phyloP scores from a whole-genome alignment of 805 yeast genomes.

The Grigorovia jiainica region DNA sequence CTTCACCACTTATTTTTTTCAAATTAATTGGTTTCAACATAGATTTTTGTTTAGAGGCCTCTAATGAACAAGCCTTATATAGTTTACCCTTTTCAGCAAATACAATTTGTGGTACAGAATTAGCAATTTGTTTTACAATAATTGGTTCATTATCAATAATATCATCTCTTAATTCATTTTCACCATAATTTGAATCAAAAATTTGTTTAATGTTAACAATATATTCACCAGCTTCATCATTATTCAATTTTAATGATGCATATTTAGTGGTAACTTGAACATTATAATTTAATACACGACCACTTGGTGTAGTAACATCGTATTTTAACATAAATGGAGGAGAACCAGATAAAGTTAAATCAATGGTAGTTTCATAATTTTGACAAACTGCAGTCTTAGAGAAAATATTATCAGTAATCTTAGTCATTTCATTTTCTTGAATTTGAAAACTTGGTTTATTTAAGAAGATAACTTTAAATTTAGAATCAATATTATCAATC shows the following conservation, averaged over 20 bases:
- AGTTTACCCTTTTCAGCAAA: constrained; percentile 41
- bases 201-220: constrained; percentile 51
- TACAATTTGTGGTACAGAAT: constrained; percentile 49
- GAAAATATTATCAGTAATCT: constrained; percentile 19
- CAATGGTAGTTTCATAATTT: constrained; percentile 39
- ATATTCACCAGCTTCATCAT: constrained; percentile 49
- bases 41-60: constrained; percentile 22
- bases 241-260: constrained; percentile 38
- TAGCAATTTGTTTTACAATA: constrained; percentile 42
- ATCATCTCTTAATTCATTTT: constrained; percentile 22
- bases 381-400: constrained; percentile 38
- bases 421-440: constrained; percentile 26
- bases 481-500: constrained; percentile 26
- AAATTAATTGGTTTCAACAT: constrained; percentile 45
- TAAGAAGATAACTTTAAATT: constrained; percentile 35
- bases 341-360: constrained; percentile 44
- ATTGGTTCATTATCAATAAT: constrained; percentile 23
- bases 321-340: constrained; percentile 66
- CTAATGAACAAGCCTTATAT: constrained; percentile 41
- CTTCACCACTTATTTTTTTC: constrained; percentile 40
- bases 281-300: constrained; percentile 30
- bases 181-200: constrained; percentile 55
- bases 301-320: constrained; percentile 50
- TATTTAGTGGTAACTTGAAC: constrained; percentile 44
- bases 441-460: constrained; percentile 40